Conservation (phyloP, 306 rosid species). For the Senna siamea region DNA sequence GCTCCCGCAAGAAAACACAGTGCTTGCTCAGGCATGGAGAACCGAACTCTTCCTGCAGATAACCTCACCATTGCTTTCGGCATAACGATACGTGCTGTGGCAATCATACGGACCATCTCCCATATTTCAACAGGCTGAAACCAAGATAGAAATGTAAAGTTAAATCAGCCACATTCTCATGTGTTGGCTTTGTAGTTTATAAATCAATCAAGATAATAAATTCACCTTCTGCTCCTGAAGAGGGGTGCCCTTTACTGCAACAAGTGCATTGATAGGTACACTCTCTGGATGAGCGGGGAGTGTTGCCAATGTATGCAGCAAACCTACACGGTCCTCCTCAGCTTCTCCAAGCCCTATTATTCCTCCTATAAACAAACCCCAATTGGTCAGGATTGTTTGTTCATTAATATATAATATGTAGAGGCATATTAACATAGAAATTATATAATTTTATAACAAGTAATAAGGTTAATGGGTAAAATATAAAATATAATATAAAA, state of each 20-base stretch:
- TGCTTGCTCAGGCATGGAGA: constrained; percentile 96
- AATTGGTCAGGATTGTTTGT: constrained; percentile 19
- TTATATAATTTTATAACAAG: background rate
- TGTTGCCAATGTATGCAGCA: constrained; percentile 92
- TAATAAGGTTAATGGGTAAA: background rate
- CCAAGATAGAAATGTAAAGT: constrained; percentile 16
- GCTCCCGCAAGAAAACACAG: constrained; percentile 95
- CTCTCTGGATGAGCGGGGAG: constrained; percentile 98
- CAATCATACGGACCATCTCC: constrained; percentile 99
- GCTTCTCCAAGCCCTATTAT: constrained; percentile 98
- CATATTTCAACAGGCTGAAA: constrained; percentile 95
- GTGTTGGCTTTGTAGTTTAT: background rate
- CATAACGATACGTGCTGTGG: constrained; percentile 86
- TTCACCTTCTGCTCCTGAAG: constrained; percentile 87
- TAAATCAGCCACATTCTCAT: constrained; percentile 13
- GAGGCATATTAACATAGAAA: background rate
- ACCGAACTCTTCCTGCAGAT: constrained; percentile 93
- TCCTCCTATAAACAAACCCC: constrained; percentile 69
- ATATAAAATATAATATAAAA: background rate
- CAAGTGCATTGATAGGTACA: constrained; percentile 90
- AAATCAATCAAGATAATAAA: constrained; percentile 18
- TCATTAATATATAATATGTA: background rate
- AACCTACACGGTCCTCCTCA: constrained; percentile 93
- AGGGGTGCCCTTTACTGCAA: constrained; percentile 95
- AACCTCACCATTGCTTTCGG: constrained; percentile 95